phyloP scores from a whole-genome alignment of 2,329 filamentous ascomycete species.

The Penicillium concentricum region DNA sequence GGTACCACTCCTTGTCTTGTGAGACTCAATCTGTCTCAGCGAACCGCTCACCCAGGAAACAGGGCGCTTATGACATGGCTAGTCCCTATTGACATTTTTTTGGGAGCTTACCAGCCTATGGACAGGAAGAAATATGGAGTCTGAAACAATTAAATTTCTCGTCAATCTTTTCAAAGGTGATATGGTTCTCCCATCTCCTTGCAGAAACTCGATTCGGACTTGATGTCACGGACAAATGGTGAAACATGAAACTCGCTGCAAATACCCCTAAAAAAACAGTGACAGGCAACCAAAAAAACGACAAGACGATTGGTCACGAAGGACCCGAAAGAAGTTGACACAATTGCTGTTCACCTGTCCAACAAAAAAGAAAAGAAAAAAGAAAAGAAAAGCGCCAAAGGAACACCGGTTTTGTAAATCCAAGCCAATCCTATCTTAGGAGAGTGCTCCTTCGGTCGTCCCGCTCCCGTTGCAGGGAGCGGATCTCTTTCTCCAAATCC shows the following conservation, averaged over 20 bases:
- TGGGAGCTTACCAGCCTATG: slow-evolving; percentile 27
- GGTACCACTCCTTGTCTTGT: slow-evolving; percentile 7
- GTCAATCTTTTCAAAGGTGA: slow-evolving; percentile 21
- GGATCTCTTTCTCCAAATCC: slow-evolving; percentile 68
- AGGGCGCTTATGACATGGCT: slow-evolving; percentile 37
- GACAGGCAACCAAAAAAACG: slow-evolving; percentile 13
- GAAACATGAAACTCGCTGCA: slow-evolving; percentile 30
- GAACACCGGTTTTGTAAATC: slow-evolving; percentile 8
- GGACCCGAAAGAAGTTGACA: slow-evolving; percentile 14
- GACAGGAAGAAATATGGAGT: slow-evolving; percentile 11
- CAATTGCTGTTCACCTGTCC: slow-evolving; percentile 14
- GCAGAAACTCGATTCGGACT: slow-evolving; percentile 28
- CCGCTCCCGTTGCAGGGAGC: slow-evolving; percentile 61
- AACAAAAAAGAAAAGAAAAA: slow-evolving; percentile 3
- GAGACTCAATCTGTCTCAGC: slow-evolving; percentile 27
- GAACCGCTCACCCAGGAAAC: slow-evolving; percentile 32
- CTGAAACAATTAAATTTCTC: slow-evolving; percentile 23
- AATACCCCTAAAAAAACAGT: slow-evolving; percentile 21
- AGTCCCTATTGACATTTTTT: slow-evolving; percentile 26
- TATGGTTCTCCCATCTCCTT: slow-evolving; percentile 20
- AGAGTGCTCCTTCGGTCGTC: slow-evolving; percentile 38
- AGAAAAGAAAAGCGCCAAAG: slow-evolving; percentile 10
- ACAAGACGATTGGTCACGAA: slow-evolving; percentile 15
- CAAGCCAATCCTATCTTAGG: slow-evolving; percentile 20
- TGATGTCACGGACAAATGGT: slow-evolving; percentile 29